A percentile compares a stretch with the other conserved stretches of the same genome.
These are phyloP conservation scores for Paramyrothecium sp. DNA, from an alignment of 2,329 filamentous ascomycete species.

Conservation along the genomic window DNA sequence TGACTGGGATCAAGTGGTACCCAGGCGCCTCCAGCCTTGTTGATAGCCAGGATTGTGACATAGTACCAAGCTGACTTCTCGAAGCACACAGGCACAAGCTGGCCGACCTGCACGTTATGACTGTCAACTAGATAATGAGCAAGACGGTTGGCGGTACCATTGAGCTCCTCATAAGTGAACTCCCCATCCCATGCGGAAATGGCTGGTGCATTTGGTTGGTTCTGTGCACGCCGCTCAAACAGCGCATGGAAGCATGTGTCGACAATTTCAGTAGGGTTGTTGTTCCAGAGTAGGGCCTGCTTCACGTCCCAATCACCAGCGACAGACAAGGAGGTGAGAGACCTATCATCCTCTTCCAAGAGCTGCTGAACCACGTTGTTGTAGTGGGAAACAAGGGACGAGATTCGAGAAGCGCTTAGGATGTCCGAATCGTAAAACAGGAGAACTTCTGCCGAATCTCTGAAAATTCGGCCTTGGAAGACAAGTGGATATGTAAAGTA, in stretches of 20 bases:
- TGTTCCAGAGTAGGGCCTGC: not conserved
- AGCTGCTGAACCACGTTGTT: not conserved
- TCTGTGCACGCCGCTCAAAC: slow-evolving; percentile 29
- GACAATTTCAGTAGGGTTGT: not conserved
- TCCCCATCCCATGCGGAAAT: slow-evolving; percentile 13
- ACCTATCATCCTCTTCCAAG: not conserved
- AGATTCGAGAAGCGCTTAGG: not conserved
- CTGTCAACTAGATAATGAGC: slow-evolving; percentile 3
- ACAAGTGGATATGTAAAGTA: not conserved
- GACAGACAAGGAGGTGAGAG: not conserved
- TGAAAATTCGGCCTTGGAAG: not conserved
- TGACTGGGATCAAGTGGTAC: slow-evolving; percentile 12
- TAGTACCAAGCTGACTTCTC: slow-evolving; percentile 13
- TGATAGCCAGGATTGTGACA: slow-evolving; percentile 11
- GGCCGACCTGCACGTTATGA: not conserved
- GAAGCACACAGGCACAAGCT: slow-evolving; percentile 13
- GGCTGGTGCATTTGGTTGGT: slow-evolving; percentile 2
- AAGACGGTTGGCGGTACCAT: slow-evolving; percentile 3
- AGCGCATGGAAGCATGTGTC: not conserved
- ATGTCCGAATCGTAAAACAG: not conserved
- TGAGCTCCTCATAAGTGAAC: slow-evolving; percentile 7
- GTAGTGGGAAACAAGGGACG: not conserved
- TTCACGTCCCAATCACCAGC: not conserved
- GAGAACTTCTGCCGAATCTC: not conserved
- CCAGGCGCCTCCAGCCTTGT: slow-evolving; percentile 13